These are phyloP conservation scores for Ophiostoma novo-ulmi DNA, from an alignment of 2,329 filamentous ascomycete species.

Conservation along the genomic window DNA sequence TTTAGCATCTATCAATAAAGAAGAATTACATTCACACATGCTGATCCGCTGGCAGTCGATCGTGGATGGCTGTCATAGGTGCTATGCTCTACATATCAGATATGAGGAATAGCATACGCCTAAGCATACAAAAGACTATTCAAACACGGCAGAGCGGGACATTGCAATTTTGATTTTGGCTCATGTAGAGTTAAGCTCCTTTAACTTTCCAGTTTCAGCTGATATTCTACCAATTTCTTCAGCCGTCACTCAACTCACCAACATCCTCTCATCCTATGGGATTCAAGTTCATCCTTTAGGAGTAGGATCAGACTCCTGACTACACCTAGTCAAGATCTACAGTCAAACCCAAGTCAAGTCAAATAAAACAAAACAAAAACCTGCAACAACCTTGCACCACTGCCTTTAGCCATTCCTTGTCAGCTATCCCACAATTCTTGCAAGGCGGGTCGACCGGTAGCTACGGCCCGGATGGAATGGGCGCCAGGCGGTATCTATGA, in stretches of 20 bases:
- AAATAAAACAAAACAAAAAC: background rate
- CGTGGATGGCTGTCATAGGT: constrained; percentile 4
- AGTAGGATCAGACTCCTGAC: background rate
- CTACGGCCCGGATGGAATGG: background rate
- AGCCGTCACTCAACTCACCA: background rate
- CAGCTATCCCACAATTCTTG: background rate
- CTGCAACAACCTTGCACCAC: background rate
- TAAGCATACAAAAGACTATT: background rate
- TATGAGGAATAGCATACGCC: background rate
- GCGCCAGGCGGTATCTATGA: background rate
- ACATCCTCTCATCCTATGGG: background rate
- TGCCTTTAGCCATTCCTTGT: background rate
- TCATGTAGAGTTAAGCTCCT: background rate
- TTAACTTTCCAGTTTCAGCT: background rate
- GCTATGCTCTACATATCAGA: background rate
- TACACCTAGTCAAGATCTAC: background rate
- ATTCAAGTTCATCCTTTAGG: background rate
- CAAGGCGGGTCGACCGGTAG: background rate
- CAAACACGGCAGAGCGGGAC: background rate
- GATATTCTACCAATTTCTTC: background rate
- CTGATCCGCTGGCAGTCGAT: background rate
- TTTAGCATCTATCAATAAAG: background rate
- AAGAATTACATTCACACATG: background rate
- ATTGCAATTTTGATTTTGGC: background rate
- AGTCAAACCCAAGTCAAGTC: background rate